Evolutionary conservation across 2,329 filamentous ascomycete genomes (phyloP), one percentile per base, ranked within the genome.

Genomic region (Teratosphaeria zuluensis): DNA sequence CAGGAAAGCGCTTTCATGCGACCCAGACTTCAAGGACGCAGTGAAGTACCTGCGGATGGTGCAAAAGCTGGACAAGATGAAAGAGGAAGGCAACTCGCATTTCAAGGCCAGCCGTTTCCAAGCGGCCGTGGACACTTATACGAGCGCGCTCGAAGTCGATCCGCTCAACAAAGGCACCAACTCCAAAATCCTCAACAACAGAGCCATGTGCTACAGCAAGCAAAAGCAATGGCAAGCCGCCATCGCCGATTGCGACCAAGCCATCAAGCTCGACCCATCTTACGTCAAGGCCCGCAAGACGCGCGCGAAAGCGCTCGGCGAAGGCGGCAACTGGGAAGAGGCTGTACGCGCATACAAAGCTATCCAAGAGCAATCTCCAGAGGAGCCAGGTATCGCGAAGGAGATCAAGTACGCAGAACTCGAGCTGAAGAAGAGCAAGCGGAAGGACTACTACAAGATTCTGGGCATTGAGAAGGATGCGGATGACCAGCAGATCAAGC

Each of bases 401-500:
- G 94, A 99, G 69, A 84, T 97, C 52, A 87, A 89, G 59, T 89
- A 87, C 68, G 94, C 92, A 1, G 92, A 99, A 77, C 79, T 96
- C 30, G 94, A 99, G 77, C 79, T 97, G 63, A 99, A 99, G 85
- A 97, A 97, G 86, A 89, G 88, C 73, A 88, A 92, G 76, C 83
- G 94, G 62, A 99, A 99, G 76, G 94, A 99, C 71, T 97, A 96
- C 78, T 99, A 99, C 80, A 96, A 96, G 83, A 96, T 97, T 65
- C 84, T 99, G 56, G 89, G 87, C 5, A 78, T 99, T 8, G 80
- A 88, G 59, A 97, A 96, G 80, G 88, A 92, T 62, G 91, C 91
- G 42, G 83, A 83, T 48, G 90, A 95, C 24, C 80, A 80, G 59
- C 85, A 94, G 57, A 94, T 99, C 79, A 99, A 97, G 82, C 92